Conservation (phyloP, 176 grass and related monocot species). For the Carex scoparia region DNA sequence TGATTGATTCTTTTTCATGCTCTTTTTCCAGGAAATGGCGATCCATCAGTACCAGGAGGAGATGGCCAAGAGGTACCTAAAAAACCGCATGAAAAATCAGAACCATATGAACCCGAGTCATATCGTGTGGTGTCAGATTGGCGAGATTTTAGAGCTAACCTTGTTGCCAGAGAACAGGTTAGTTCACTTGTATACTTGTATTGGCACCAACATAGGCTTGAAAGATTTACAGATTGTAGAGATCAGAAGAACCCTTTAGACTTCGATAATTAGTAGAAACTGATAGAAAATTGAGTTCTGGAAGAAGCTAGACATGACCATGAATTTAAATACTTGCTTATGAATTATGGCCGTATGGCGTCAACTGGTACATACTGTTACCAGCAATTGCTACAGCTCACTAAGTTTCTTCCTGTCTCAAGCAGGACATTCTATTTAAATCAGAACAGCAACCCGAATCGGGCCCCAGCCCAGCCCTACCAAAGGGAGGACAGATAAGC, state of each 20-base stretch:
- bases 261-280: background rate
- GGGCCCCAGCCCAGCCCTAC: background rate
- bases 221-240: background rate
- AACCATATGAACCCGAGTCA: slow-evolving; percentile 35
- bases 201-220: background rate
- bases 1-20: slow-evolving; percentile 14
- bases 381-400: background rate
- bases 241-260: background rate
- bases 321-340: background rate
- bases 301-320: background rate
- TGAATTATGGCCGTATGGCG: background rate
- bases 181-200: slow-evolving; percentile 18
- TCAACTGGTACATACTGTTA: background rate
- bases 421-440: slow-evolving; percentile 34
- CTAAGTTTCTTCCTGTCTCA: background rate
- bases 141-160: slow-evolving; percentile 89
- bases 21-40: slow-evolving; percentile 52
- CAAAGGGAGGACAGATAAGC: slow-evolving; percentile 36
- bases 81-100: slow-evolving; percentile 36
- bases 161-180: slow-evolving; percentile 61
- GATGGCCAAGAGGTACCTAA: slow-evolving; percentile 33
- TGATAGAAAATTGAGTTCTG: background rate
- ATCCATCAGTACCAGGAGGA: slow-evolving; percentile 56
- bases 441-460: background rate
- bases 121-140: slow-evolving; percentile 60